phyloP scores from a whole-genome alignment of 2,329 filamentous ascomycete species.

The Ophiognomonia clavigignenti-juglandacearum region DNA sequence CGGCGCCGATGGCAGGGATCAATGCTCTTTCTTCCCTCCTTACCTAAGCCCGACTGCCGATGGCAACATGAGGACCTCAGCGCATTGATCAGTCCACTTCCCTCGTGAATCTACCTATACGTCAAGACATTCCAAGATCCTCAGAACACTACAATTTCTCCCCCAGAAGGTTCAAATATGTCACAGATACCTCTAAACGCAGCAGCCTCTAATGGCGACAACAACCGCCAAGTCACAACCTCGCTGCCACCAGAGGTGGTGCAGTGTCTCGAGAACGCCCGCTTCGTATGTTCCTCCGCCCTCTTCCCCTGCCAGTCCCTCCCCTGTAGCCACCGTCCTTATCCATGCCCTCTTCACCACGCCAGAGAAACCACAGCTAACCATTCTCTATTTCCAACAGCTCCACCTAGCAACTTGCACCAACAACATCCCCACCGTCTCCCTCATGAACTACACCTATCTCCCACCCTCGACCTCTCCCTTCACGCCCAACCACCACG shows the following conservation, averaged over 20 bases:
- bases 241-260: conserved; percentile 79
- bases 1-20: neutral
- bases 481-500: conserved; percentile 57
- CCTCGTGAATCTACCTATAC: neutral
- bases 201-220: conserved; percentile 69
- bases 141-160: no score
- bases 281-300: conserved; percentile 90
- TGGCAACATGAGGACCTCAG: no score
- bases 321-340: conserved; percentile 8
- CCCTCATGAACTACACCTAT: conserved; percentile 99
- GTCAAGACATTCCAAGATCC: no score
- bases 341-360: neutral
- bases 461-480: conserved; percentile 63
- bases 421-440: conserved; percentile 81
- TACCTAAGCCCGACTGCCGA: conserved; percentile 16
- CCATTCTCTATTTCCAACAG: conserved; percentile 38
- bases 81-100: neutral
- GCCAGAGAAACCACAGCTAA: no score
- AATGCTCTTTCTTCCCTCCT: neutral
- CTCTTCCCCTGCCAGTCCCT: conserved; percentile 18
- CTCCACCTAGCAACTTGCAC: conserved; percentile 92
- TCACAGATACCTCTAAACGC: conserved; percentile 68
- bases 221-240: conserved; percentile 63
- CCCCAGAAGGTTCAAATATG: conserved; percentile 34
- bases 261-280: conserved; percentile 86